A percentile compares a stretch with the other conserved stretches of the same genome.
Conservation (phyloP, 2,329 filamentous ascomycete species). For the Penicillium sp. region DNA sequence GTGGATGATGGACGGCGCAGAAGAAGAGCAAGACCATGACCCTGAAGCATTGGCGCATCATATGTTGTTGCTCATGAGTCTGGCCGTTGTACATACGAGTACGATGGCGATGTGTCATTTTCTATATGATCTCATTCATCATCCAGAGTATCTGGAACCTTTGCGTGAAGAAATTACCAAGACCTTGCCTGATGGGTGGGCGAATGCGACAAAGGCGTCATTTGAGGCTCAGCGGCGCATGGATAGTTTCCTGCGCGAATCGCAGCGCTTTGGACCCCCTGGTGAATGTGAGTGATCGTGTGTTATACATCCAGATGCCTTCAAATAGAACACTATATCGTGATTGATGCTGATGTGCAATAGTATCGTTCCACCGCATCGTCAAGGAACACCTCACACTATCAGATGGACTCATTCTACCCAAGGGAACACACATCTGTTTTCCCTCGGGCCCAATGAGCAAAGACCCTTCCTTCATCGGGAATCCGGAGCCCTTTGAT, state of each 20-base stretch:
- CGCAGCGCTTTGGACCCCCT: slow-evolving; percentile 28
- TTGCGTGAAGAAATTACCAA: slow-evolving; percentile 51
- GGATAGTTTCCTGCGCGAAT: slow-evolving; percentile 33
- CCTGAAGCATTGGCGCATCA: slow-evolving; percentile 26
- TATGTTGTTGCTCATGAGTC: slow-evolving; percentile 25
- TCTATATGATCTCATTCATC: slow-evolving; percentile 52
- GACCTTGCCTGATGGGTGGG: slow-evolving; percentile 25
- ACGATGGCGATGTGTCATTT: slow-evolving; percentile 38
- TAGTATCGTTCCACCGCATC: slow-evolving; percentile 31
- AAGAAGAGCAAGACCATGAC: slow-evolving; percentile 20
- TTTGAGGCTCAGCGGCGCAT: slow-evolving; percentile 21
- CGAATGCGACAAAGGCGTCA: slow-evolving; percentile 20
- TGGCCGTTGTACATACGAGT: slow-evolving; percentile 30
- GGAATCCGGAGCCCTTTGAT: slow-evolving; percentile 22
- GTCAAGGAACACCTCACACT: slow-evolving; percentile 23
- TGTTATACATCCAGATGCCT: background rate
- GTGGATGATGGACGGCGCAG: slow-evolving; percentile 32
- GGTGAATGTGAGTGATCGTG: slow-evolving; percentile 23
- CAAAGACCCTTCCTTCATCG: slow-evolving; percentile 24
- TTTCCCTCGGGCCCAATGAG: slow-evolving; percentile 30
- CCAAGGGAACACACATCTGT: slow-evolving; percentile 26
- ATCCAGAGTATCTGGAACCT: slow-evolving; percentile 50
- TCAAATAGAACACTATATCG: no score
- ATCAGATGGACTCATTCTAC: slow-evolving; percentile 25
- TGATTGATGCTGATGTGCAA: background rate